Evolutionary conservation across 768 basidiomycete species (phyloP).

Genomic region (Agrocybe praecox): DNA sequence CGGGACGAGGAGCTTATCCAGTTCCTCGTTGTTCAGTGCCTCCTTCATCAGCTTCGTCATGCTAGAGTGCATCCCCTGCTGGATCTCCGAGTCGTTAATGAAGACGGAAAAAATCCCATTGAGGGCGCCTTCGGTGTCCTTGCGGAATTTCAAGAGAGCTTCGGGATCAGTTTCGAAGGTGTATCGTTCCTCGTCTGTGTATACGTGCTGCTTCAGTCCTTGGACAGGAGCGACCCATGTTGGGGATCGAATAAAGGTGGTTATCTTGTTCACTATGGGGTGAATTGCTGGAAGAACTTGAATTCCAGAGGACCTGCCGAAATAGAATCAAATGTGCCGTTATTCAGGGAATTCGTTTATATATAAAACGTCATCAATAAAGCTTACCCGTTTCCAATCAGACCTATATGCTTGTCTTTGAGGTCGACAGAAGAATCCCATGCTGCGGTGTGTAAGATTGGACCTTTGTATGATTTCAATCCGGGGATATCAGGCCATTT

Average conservation of each 20-base stretch:
- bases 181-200: slow-evolving; percentile 39
- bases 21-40: slow-evolving; percentile 41
- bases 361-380: slow-evolving; percentile 21
- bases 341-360: background rate
- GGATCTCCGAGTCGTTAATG: slow-evolving; percentile 33
- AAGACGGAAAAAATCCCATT: slow-evolving; percentile 31
- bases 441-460: slow-evolving; percentile 18
- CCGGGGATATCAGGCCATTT: slow-evolving; percentile 33
- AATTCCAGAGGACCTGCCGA: slow-evolving; percentile 31
- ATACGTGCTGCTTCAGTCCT: slow-evolving; percentile 28
- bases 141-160: slow-evolving; percentile 44
- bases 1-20: slow-evolving; percentile 40
- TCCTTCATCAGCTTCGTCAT: slow-evolving; percentile 40
- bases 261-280: slow-evolving; percentile 34
- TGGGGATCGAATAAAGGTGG: slow-evolving; percentile 31
- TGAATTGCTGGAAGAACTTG: slow-evolving; percentile 35
- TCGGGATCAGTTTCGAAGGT: slow-evolving; percentile 36
- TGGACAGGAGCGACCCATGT: slow-evolving; percentile 31
- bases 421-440: slow-evolving; percentile 22
- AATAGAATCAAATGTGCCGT: background rate
- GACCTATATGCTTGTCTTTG: slow-evolving; percentile 18
- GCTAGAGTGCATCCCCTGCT: slow-evolving; percentile 23
- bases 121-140: slow-evolving; percentile 36
- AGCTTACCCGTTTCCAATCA: slow-evolving; percentile 23
- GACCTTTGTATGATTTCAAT: slow-evolving; percentile 18